Percentiles rank a stretch among this genome's conserved stretches.
Conservation (phyloP, 495 filamentous ascomycete species). For the Apodospora peruviana region DNA sequence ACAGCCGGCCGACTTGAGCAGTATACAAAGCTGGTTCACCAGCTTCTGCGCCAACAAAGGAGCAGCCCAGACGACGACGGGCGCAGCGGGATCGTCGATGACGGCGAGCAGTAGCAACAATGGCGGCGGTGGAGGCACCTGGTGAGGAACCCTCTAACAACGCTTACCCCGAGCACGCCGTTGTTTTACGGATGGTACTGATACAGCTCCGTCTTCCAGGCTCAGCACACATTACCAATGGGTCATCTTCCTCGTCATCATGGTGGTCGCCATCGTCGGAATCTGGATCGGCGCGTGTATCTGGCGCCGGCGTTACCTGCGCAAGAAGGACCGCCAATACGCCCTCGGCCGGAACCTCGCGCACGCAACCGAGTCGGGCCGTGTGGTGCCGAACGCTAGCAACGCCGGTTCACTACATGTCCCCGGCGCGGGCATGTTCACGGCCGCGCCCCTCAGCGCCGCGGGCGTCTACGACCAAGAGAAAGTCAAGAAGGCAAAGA, state of each 20-base stretch:
- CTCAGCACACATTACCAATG: constrained; percentile 46
- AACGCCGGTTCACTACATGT: constrained; percentile 22
- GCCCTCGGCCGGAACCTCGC: constrained; percentile 37
- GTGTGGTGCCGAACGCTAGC: constrained; percentile 23
- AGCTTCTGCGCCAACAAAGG: constrained; percentile 30
- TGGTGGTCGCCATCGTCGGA: constrained; percentile 44
- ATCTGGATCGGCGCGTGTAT: constrained; percentile 51
- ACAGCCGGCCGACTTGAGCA: constrained; percentile 24
- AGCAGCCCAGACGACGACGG: constrained; percentile 14
- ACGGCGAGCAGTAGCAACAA: constrained; percentile 11
- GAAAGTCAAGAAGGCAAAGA: constrained; percentile 27
- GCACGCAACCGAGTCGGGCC: constrained; percentile 23
- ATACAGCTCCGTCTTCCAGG: constrained; percentile 23
- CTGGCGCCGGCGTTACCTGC: constrained; percentile 46
- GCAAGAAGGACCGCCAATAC: constrained; percentile 45
- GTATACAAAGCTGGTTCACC: constrained; percentile 46
- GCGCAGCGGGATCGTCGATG: constrained; percentile 15
- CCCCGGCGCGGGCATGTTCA: constrained; percentile 26
- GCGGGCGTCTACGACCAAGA: constrained; percentile 22
- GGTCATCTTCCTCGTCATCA: constrained; percentile 51
- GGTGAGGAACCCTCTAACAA: constrained; percentile 15
- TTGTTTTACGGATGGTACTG: background rate
- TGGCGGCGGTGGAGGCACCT: constrained; percentile 16
- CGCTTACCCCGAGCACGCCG: background rate
- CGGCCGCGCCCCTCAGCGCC: constrained; percentile 22